phyloP scores from a whole-genome alignment of 2,329 filamentous ascomycete species.

The Apiospora koreana region DNA sequence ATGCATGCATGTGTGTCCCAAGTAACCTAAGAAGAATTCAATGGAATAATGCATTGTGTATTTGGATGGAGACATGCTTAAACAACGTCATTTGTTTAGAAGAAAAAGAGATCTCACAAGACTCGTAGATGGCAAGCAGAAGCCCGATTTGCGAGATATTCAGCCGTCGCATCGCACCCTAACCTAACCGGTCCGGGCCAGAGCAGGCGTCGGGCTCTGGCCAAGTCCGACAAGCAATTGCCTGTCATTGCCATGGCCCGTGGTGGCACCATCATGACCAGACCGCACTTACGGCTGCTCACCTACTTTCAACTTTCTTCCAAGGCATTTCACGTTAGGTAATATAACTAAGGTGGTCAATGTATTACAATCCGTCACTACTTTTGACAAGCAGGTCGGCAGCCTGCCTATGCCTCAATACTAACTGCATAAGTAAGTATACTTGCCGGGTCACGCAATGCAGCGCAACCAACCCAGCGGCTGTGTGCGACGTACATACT shows the following conservation, averaged over 20 bases:
- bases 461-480: too few relatives aligned
- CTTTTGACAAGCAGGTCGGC: background rate
- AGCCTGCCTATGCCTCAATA: background rate
- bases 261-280: constrained; percentile 9
- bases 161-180: background rate
- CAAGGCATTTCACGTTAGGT: background rate
- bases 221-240: constrained; percentile 5
- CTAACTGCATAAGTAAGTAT: too few relatives aligned
- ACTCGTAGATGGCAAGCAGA: background rate
- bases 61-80: background rate
- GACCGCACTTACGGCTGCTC: background rate
- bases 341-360: background rate
- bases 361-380: background rate
- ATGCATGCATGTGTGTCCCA: background rate
- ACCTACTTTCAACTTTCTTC: background rate
- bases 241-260: background rate
- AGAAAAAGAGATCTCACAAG: background rate
- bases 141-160: background rate
- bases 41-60: background rate
- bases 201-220: background rate
- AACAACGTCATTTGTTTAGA: background rate
- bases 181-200: background rate
- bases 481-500: background rate
- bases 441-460: too few relatives aligned
- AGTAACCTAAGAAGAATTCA: background rate